Evolutionary conservation across 768 basidiomycete genomes (phyloP), one percentile per base, ranked within the genome.

Genomic region (Mycena sanguinolenta): DNA sequence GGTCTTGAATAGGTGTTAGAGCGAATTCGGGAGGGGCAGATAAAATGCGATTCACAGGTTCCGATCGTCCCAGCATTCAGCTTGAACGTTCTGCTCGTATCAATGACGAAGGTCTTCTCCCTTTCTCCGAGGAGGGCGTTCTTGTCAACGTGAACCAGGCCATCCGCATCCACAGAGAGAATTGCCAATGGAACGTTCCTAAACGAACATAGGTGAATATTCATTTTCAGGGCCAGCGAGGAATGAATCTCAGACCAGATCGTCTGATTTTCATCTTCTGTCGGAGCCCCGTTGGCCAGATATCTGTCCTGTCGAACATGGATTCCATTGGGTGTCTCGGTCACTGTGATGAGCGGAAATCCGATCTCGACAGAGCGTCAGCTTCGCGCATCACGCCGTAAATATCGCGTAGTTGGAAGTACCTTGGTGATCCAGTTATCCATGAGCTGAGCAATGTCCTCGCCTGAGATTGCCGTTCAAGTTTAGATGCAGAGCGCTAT

Each of bases 301-400:
- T 97, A 98, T 25, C 98, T 88, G 77, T 98, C 94, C 81, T 99
- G 97, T 36, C 90, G 89, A 63, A 99, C 86, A 65, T 84, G 86
- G 75, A 99, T 90, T 7, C 92, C 92, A 46, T 85, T 87, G 1
- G 84, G 78, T 13, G 85, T 88, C 80, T 98, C 96, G 0, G 89
- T 92, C 53, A 99, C 95, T 25, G 90, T 93, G 64, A 99, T 79
- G n/a, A 99, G 90, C 4, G 97, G 97, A 84, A 92, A 98, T 12
- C 98, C 98, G 28, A 63, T 69, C 71, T 72, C 32, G n/a, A 59
- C 16, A 23, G 13, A 62, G 34, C 23, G 38, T 58, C 25, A 58
- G 28, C 55, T 19, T 12, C 17, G 30, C n/a, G 8, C 17, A 34
- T 85, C 87, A 44, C 36, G 36, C 21, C 54, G 38, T n/a, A 17